Percentiles rank a stretch among this genome's conserved stretches.
These are phyloP conservation scores for Alternaria arborescens DNA, from an alignment of 2,329 filamentous ascomycete genomes.

Conservation along the genomic window DNA sequence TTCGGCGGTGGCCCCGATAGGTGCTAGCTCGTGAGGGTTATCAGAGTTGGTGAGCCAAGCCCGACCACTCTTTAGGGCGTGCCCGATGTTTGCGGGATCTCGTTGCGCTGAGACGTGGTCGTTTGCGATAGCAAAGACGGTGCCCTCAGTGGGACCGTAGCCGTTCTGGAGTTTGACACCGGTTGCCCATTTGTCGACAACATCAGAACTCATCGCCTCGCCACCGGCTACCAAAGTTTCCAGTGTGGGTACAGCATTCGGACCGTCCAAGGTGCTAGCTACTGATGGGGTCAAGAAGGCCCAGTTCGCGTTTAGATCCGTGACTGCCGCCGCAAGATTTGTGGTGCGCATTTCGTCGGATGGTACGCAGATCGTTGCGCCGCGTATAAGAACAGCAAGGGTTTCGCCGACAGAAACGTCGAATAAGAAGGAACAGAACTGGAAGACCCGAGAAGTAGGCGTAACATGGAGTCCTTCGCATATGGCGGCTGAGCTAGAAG, in stretches of 20 bases:
- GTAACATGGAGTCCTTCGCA: slow-evolving; percentile 40
- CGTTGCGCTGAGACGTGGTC: slow-evolving; percentile 29
- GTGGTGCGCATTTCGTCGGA: slow-evolving; percentile 54
- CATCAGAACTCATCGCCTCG: slow-evolving; percentile 37
- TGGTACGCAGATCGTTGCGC: slow-evolving; percentile 47
- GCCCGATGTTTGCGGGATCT: slow-evolving; percentile 39
- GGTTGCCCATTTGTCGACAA: slow-evolving; percentile 37
- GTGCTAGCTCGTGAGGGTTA: slow-evolving; percentile 40
- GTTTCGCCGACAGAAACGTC: slow-evolving; percentile 48
- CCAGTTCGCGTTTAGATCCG: slow-evolving; percentile 40
- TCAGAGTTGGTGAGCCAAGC: slow-evolving; percentile 42
- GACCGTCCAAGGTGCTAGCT: slow-evolving; percentile 45
- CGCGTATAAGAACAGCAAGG: slow-evolving; percentile 42
- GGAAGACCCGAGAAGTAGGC: slow-evolving; percentile 42
- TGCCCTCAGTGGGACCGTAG: slow-evolving; percentile 43
- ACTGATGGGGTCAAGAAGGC: slow-evolving; percentile 47
- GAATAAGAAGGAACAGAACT: slow-evolving; percentile 48
- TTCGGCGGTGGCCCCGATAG: slow-evolving; percentile 42
- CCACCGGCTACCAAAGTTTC: slow-evolving; percentile 48
- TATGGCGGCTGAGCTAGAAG: slow-evolving; percentile 40
- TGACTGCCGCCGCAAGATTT: slow-evolving; percentile 53
- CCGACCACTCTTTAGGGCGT: slow-evolving; percentile 30
- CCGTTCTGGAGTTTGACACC: slow-evolving; percentile 39
- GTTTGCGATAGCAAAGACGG: slow-evolving; percentile 40
- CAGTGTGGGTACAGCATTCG: slow-evolving; percentile 49